These are phyloP conservation scores for Trichocladium antarcticum DNA, from an alignment of 495 filamentous ascomycete genomes.

Conservation along the genomic window DNA sequence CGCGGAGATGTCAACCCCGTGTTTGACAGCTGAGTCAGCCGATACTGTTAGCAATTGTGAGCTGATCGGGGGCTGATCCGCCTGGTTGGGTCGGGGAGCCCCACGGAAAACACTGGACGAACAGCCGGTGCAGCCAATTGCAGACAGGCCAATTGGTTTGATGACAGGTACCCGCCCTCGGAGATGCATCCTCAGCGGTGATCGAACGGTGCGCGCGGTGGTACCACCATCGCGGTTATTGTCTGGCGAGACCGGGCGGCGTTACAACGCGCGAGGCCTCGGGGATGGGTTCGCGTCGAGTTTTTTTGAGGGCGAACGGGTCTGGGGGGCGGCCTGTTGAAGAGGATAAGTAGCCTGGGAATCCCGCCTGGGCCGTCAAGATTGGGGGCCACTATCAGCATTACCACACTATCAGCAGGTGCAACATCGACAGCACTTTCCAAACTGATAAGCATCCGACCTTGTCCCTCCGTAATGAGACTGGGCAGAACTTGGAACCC, in stretches of 20 bases:
- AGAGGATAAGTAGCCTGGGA: constrained; percentile 7
- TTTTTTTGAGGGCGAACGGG: background rate
- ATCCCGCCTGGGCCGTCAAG: background rate
- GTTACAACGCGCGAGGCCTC: background rate
- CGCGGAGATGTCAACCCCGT: constrained; percentile 13
- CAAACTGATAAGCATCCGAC: background rate
- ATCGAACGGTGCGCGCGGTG: constrained; percentile 10
- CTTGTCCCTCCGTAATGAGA: too few relatives aligned
- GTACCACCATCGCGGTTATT: constrained; percentile 6
- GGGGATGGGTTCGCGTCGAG: background rate
- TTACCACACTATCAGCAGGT: background rate
- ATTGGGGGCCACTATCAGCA: background rate
- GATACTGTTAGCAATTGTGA: constrained; percentile 17
- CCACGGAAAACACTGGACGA: background rate
- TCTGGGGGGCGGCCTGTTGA: background rate
- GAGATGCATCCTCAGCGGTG: constrained; percentile 6
- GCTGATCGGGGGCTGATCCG: constrained; percentile 8
- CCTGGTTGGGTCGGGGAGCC: background rate
- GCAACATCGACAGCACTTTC: background rate
- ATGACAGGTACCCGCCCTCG: constrained; percentile 6
- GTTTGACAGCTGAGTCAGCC: constrained; percentile 8
- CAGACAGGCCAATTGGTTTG: background rate
- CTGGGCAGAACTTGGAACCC: background rate
- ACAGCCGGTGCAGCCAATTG: background rate
- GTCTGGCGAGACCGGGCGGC: constrained; percentile 1